Evolutionary conservation across 371 early-diverging fungal genomes (phyloP), one percentile per base, ranked within the genome.

Genomic region (Lichtheimia corymbifera): DNA sequence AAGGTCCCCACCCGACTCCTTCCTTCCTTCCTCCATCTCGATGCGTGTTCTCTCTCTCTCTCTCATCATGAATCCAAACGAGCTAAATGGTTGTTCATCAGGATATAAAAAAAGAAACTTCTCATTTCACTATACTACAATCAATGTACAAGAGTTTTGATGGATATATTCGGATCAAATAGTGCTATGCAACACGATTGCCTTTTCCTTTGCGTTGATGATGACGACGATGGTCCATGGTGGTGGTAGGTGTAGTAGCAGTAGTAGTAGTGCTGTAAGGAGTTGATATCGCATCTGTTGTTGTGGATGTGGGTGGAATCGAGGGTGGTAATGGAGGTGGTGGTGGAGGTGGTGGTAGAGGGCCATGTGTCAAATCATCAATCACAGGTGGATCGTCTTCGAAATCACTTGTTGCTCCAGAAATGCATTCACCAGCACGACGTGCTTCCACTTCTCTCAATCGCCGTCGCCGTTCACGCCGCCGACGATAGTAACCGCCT

Each of bases 401-500:
- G 12, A 45, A 24, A 40, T 65, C 65, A 51, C 65, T 66, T 15
- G 57, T 47, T 14, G 30, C 40, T 13, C 30, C 44, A 22, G 47
- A 55, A 22, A 50, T 43, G 6, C 58, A 47, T 55, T 67, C 67
- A 15, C 66, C 63, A 2, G 35, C 43, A 30, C 66, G 60, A 42
- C 64, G 61, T 17, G 63, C 58, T 47, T 68, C 68, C 41, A 56
- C 63, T 58, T 73, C 73, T 17, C 62, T 59, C 43, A 66, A n/a
- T 24, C 71, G 63, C 5, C 71, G 64, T 14, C 58, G 63, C 58
- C 68, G 62, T 50, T 72, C 73, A 15, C 66, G 25, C 35, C 62
- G 61, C 15, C 73, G 57, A 53, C 64, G 57, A 42, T 75, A 71
- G 45, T 66, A 77, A 0, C 74, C 72, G 12, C 68, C 73, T 63